Base-by-base conservation (phyloP, 2,329 filamentous ascomycete genomes). In the Beauveria sp. region DNA sequence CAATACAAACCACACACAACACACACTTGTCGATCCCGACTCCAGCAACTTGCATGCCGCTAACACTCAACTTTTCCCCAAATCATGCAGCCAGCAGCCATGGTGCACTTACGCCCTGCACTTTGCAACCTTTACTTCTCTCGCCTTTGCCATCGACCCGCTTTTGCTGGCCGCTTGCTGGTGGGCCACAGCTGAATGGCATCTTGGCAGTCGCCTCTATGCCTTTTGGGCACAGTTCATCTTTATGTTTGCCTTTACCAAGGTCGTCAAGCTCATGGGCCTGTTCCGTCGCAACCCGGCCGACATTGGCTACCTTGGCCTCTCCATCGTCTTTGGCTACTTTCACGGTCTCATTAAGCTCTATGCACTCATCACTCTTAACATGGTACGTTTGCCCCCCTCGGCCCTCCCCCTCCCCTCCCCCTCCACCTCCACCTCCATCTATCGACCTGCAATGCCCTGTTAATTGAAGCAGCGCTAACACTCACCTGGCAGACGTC, bases 81-180 rank as follows among this genome's bases (percentile, higher is more conserved):
- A 67, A 71, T 63, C 65, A 65, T 59, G 63, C 68, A 96, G 92
- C 69, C 90, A 90, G 70, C 93, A 97, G 73, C 88, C 85, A 54
- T 97, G 92, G 92, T 96, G 89, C 75, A 90, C 91, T 14, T 97
- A 97, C 73, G 91, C 93, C 55, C 86, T 97, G 63, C 90, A 97
- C 76, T 80, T 96, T 70, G 94, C 93, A 28, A 97, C 93, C 18
- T 87, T 97, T 70, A 96, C 91, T 50, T 94, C 92, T 44, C 87
- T 96, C 70, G 91, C 92, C 34, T 86, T 96, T 64, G 73, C 88
- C 53, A 83, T 90, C 67, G 93, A 97, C 74, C 82, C 87, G 30
- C 77, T 91, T 43, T 80, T 94, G 55, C 80, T 93, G 64, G 83
- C 80, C 64, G 80, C 89, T 22, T 86, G 87, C 68, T 87, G 85